A percentile compares a stretch with the other conserved stretches of the same genome.
Conservation (phyloP, 306 rosid species). For the Acacia acuminata region DNA sequence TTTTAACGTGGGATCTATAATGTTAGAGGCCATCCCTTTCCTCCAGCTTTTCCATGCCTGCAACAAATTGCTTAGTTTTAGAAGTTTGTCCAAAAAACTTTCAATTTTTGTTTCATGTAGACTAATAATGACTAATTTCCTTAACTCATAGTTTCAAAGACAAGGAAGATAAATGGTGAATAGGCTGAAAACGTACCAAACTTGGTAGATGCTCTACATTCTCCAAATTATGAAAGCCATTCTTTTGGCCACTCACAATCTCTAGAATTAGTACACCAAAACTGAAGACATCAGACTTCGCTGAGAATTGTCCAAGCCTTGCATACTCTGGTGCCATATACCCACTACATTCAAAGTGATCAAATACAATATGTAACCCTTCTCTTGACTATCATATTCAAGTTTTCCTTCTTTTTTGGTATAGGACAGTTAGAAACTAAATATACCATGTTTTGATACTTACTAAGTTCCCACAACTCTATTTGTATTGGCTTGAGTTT, state of each 20-base stretch:
- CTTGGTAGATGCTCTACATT: constrained; percentile 30
- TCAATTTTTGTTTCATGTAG: not conserved
- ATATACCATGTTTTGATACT: not conserved
- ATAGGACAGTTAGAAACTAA: not conserved
- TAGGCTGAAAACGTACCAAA: constrained; percentile 32
- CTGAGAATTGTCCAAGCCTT: constrained; percentile 40
- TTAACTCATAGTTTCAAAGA: not conserved
- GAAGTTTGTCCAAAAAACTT: not conserved
- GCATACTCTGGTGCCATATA: constrained; percentile 63
- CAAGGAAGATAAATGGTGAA: not conserved
- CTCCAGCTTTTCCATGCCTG: constrained; percentile 52
- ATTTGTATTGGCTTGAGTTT: constrained; percentile 33
- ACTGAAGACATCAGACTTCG: constrained; percentile 51
- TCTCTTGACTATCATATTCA: constrained; percentile 8
- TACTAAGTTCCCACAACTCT: constrained; percentile 49
- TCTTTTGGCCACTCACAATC: constrained; percentile 43
- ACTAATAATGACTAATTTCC: not conserved
- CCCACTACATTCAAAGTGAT: constrained; percentile 39
- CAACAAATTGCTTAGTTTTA: constrained; percentile 3
- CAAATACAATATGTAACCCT: not conserved
- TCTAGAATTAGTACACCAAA: constrained; percentile 53
- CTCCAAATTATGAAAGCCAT: constrained; percentile 23
- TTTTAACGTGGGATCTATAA: constrained; percentile 24
- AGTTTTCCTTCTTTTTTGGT: not conserved
- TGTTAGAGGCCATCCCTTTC: constrained; percentile 32